Evolutionary conservation across 2,329 filamentous ascomycete species (phyloP), one percentile per base, ranked within the genome.

Genomic region (Helotiales sp.): DNA sequence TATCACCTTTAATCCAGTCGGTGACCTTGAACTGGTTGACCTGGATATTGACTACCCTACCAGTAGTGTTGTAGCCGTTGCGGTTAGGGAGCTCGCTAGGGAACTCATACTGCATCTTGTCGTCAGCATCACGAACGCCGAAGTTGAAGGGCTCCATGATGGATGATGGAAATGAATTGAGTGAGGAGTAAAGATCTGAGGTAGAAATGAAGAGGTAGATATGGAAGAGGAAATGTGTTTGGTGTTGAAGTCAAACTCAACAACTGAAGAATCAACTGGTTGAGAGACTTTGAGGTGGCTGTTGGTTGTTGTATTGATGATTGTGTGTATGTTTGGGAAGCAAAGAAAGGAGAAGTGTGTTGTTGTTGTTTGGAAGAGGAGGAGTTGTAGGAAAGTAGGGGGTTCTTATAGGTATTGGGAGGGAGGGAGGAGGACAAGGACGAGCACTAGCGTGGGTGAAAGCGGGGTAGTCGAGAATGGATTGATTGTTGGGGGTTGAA

Each of bases 11-110:
- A 0, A 88, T 88, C 64, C 89, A 87, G 10, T 82, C 79, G 0
- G 77, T 79, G 63, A 97, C 89, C 0, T 88, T 84, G 79, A 90
- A 97, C 11, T 93, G 89, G 77, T 98, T 98, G 43, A 97, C 80
- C 0, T 76, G 78, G 1, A 93, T 73, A 0, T 79, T 75, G 22
- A 89, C 83, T 0, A 81, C 76, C 68, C 84, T 86, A 1, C 89
- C 90, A 7, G 82, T 80, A 0, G 79, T 84, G 69, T 89, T 91
- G 22, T 37, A 62, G 0, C 80, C 83, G 0, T 85, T 86, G 1
- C 89, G 87, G 6, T 69, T 63, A 0, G 83, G 74, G 24, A 77
- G 68, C 8, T 73, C 61, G 3, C 64, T 67, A 7, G 67, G 55
- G 32, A 72, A 75, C 30, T 76, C 45, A n/a, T 69, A 74, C 67